Percentiles rank a stretch among this genome's conserved stretches.
Conservation (phyloP, 75 land plant species). For the Sequoiadendron giganteum region DNA sequence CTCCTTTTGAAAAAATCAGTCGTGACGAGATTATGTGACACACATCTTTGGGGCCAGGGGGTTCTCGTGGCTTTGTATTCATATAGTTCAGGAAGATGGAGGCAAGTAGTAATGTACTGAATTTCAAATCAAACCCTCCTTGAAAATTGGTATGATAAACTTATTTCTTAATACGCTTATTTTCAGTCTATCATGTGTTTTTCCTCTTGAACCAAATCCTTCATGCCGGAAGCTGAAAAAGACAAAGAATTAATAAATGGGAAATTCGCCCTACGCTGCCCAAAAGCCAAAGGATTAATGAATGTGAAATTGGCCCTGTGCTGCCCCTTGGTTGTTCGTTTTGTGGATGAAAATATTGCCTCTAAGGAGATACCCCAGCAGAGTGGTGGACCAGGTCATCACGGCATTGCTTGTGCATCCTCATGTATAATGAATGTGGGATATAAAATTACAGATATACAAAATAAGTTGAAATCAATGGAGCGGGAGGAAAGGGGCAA, state of each 20-base stretch:
- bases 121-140: slow-evolving; percentile 5
- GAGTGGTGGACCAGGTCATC: slow-evolving; percentile 1
- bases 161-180: not conserved
- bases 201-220: not conserved
- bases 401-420: slow-evolving; percentile 5
- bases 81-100: slow-evolving; percentile 56
- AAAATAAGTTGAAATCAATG: slow-evolving; percentile 55
- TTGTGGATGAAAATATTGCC: slow-evolving; percentile 48
- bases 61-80: slow-evolving; percentile 80
- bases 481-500: slow-evolving; percentile 35
- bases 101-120: slow-evolving; percentile 42
- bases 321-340: slow-evolving; percentile 72
- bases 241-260: slow-evolving; percentile 70
- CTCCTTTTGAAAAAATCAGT: slow-evolving; percentile 73
- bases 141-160: not conserved
- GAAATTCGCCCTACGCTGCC: slow-evolving; percentile 60
- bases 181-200: not conserved
- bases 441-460: slow-evolving; percentile 69
- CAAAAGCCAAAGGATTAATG: slow-evolving; percentile 72
- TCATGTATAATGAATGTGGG: slow-evolving; percentile 30
- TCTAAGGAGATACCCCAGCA: slow-evolving; percentile 1
- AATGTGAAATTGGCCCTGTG: slow-evolving; percentile 68
- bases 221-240: slow-evolving; percentile 67
- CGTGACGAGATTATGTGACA: slow-evolving; percentile 71
- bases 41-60: slow-evolving; percentile 71